phyloP scores from a whole-genome alignment of 495 filamentous ascomycete genomes.

The Penicillium tannophilum region DNA sequence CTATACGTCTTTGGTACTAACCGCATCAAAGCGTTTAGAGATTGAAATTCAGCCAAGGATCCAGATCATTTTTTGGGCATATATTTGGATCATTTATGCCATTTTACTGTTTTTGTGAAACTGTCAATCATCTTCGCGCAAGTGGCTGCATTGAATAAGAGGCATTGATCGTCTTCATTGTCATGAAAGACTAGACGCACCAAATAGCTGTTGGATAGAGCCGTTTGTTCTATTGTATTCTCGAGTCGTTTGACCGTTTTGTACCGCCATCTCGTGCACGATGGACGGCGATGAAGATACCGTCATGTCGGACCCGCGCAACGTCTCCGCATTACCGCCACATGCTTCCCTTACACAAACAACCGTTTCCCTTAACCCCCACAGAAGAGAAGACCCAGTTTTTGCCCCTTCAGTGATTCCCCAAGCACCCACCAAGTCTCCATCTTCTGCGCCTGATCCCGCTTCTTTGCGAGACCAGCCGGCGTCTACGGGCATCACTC shows the following conservation, averaged over 20 bases:
- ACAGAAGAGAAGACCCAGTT: constrained; percentile 24
- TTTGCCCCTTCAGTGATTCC: constrained; percentile 34
- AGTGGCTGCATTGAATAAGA: constrained; percentile 5
- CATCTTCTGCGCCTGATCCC: constrained; percentile 19
- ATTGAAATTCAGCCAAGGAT: neutral
- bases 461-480: constrained; percentile 10
- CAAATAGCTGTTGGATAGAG: neutral
- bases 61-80: neutral
- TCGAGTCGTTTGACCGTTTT: neutral
- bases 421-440: constrained; percentile 6
- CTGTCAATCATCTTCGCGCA: neutral
- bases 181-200: constrained; percentile 16
- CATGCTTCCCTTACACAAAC: constrained; percentile 20
- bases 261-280: neutral
- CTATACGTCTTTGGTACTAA: neutral
- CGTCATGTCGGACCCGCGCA: constrained; percentile 40
- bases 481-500: constrained; percentile 11
- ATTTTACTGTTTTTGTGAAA: neutral
- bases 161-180: constrained; percentile 10
- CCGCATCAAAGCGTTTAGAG: neutral
- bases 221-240: neutral
- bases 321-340: constrained; percentile 21
- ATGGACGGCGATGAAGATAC: constrained; percentile 47
- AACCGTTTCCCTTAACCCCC: constrained; percentile 18
- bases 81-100: neutral